phyloP scores from a whole-genome alignment of 331 rosid genomes.

The Malus hybrid region DNA sequence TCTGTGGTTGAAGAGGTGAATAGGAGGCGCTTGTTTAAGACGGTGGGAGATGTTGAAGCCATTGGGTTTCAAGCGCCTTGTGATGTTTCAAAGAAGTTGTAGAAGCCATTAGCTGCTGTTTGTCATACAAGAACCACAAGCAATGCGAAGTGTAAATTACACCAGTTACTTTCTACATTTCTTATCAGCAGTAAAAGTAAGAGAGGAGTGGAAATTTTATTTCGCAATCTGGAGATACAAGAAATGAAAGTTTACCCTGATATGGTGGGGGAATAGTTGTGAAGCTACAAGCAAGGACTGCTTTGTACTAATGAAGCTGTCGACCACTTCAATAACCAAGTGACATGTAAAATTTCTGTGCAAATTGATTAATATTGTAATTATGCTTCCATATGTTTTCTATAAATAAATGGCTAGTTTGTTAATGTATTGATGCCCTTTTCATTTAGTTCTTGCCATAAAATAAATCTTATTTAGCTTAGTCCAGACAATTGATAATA shows the following conservation, averaged over 20 bases:
- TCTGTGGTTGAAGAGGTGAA: conserved; percentile 73
- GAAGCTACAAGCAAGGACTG: background rate
- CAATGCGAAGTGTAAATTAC: conserved; percentile 12
- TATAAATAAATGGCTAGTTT: conserved; percentile 5
- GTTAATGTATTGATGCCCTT: background rate
- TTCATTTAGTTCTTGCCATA: background rate
- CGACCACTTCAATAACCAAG: background rate
- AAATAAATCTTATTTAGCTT: background rate
- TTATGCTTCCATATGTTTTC: conserved; percentile 2
- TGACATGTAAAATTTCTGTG: background rate
- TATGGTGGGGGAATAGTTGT: background rate
- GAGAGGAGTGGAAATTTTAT: conserved; percentile 1
- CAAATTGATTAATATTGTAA: conserved; percentile 11
- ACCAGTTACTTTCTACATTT: background rate
- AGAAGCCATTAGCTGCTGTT: conserved; percentile 22
- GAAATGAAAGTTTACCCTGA: background rate
- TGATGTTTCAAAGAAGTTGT: conserved; percentile 34
- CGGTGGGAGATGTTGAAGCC: conserved; percentile 71
- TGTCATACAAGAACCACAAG: conserved; percentile 13
- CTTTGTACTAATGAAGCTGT: background rate
- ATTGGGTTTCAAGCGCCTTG: conserved; percentile 70
- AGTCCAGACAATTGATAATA: background rate
- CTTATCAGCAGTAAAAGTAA: background rate
- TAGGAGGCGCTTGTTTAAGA: conserved; percentile 61
- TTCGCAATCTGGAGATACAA: background rate